Percentiles rank a stretch among this genome's conserved stretches.
Evolutionary conservation across 345 rosid species (phyloP).

Genomic region (Aurinia saxatilis): DNA sequence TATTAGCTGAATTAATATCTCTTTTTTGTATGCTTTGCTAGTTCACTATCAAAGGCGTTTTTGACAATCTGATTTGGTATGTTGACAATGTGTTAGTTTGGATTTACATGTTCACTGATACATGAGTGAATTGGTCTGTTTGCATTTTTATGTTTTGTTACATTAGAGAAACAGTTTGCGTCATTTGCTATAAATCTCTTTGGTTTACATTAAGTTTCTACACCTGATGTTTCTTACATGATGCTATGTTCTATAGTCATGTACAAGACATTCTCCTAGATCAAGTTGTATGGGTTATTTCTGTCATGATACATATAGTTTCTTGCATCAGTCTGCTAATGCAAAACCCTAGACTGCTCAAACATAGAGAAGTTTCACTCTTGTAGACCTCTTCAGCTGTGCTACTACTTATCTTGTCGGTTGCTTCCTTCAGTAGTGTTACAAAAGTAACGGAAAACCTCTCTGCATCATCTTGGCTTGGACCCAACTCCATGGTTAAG

Average conservation of each 20-base stretch:
- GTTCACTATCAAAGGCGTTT: neutral
- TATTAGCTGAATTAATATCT: neutral
- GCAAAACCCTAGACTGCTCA: conserved; percentile 52
- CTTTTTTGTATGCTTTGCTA: neutral
- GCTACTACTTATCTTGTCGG: conserved; percentile 14
- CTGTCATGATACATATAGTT: conserved; percentile 39
- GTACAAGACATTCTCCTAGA: conserved; percentile 6
- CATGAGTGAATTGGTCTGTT: no score
- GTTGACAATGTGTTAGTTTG: no score
- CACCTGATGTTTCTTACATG: conserved; percentile 7
- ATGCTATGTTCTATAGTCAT: neutral
- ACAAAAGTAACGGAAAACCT: conserved; percentile 34
- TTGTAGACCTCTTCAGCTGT: conserved; percentile 35
- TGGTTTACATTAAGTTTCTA: conserved; percentile 7
- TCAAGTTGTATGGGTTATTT: conserved; percentile 36
- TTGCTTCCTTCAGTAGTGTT: conserved; percentile 29
- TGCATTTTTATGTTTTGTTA: neutral
- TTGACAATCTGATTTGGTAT: neutral
- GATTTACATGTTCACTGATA: neutral
- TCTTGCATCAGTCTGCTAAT: conserved; percentile 43
- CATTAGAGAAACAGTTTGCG: neutral
- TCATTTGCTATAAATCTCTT: neutral
- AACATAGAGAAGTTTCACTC: conserved; percentile 33
- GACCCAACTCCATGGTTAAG: conserved; percentile 14
- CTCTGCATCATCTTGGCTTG: conserved; percentile 29